These are phyloP conservation scores for Macrocybe sp. DNA, from an alignment of 1,284 basidiomycete genomes.

Conservation along the genomic window DNA sequence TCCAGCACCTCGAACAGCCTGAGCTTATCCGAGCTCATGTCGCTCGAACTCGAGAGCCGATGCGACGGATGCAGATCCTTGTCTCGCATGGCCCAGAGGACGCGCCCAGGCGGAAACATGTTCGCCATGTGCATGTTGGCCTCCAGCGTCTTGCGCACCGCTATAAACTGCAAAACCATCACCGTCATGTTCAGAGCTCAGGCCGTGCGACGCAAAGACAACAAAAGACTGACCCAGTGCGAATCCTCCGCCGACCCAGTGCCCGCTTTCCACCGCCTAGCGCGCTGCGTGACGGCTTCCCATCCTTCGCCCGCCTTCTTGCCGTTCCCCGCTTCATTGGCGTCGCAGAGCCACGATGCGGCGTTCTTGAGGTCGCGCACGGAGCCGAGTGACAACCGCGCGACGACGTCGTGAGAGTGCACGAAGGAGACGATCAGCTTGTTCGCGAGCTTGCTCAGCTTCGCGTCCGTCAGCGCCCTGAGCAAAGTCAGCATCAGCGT, in stretches of 20 bases:
- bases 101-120: constrained; percentile 75
- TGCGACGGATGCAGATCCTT: constrained; percentile 57
- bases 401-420: constrained; percentile 79
- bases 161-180: constrained; percentile 52
- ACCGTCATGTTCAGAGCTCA: constrained; percentile 3
- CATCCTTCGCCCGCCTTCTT: constrained; percentile 44
- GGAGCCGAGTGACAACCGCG: constrained; percentile 72
- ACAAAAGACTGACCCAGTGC: constrained; percentile 50
- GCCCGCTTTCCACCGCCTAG: constrained; percentile 54
- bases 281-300: constrained; percentile 53
- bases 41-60: constrained; percentile 20
- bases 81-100: constrained; percentile 74
- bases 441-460: constrained; percentile 48
- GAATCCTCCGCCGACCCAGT: constrained; percentile 49
- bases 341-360: constrained; percentile 75
- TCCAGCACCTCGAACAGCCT: constrained; percentile 71
- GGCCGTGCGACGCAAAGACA: background rate
- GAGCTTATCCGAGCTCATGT: constrained; percentile 37
- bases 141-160: constrained; percentile 77
- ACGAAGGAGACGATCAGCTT: constrained; percentile 73
- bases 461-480: constrained; percentile 56
- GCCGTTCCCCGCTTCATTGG: constrained; percentile 39
- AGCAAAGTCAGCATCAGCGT: constrained; percentile 6
- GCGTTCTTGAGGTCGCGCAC: constrained; percentile 75
- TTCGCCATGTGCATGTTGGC: constrained; percentile 78